Base-by-base conservation (phyloP, 768 basidiomycete species). In the Hygrocybe coccinea region DNA sequence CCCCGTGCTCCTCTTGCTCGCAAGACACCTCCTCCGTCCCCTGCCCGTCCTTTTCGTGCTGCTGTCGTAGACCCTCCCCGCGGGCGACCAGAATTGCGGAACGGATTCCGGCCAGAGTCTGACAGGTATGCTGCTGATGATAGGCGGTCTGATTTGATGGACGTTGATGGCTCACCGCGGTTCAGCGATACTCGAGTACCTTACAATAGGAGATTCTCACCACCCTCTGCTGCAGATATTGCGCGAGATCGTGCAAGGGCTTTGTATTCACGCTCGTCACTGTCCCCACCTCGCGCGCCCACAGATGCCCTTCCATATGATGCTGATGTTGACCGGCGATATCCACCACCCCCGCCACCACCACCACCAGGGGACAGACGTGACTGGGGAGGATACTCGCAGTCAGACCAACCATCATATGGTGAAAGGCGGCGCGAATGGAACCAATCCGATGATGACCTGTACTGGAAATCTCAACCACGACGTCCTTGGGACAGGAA, bases 91-190 rank as follows among this genome's bases (percentile, higher is more conserved):
- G 65, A 50, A n/a, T 41, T 38, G 59, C 57, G 63, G 43, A 55
- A 49, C 41, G 61, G 59, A 1, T 79, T 77, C 56, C 70, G 77
- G 43, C 68, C 77, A 22, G 74, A 78, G 33, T 60, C 61, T 58
- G 71, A 74, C 38, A 70, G 73, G 60, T 55, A 47, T 10, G 69
- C 70, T 43, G 47, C 59, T 58, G 74, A 74, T 52, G 70, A 72
- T 56, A 67, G 75, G 56, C 69, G 75, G 21, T 47, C 68, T 55
- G 72, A 74, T 41, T 41, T 67, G 37, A 60, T 72, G 55, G 72
- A 73, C 49, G 59, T 73, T 41, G 72, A 74, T 54, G 39, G 60
- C 15, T 66, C 69, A 50, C 55, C 68, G 2, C 72, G 76, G 3
- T 76, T 71, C 49, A 66, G 67, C 29, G 75, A 75, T 17, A 56